phyloP scores from a whole-genome alignment of 2,329 filamentous ascomycete genomes.

The Penicillium sclerotiorum region DNA sequence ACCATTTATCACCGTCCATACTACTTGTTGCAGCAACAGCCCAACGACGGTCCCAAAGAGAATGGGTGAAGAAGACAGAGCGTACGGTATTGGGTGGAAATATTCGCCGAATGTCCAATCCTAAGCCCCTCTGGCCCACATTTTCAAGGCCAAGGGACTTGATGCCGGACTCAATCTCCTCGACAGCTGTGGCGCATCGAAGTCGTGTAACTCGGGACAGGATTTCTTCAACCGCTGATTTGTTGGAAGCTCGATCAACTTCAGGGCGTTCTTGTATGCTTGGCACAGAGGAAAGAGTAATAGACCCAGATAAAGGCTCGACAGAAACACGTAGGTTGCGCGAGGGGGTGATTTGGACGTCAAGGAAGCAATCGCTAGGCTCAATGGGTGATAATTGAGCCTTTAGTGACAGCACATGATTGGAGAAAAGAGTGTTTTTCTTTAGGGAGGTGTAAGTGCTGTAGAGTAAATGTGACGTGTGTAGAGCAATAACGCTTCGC shows the following conservation, averaged over 20 bases:
- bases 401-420: conserved; percentile 60
- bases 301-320: conserved; percentile 76
- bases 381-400: conserved; percentile 62
- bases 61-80: conserved; percentile 62
- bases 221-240: conserved; percentile 48
- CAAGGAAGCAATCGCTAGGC: conserved; percentile 68
- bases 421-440: conserved; percentile 63
- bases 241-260: conserved; percentile 61
- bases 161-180: conserved; percentile 42
- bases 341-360: conserved; percentile 68
- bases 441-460: conserved; percentile 65
- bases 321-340: conserved; percentile 65
- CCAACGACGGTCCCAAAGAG: conserved; percentile 67
- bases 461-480: conserved; percentile 72
- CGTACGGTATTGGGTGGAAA: conserved; percentile 67
- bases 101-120: conserved; percentile 56
- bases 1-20: conserved; percentile 76
- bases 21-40: conserved; percentile 70
- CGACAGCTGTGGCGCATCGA: conserved; percentile 42
- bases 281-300: conserved; percentile 69
- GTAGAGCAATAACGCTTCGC: conserved; percentile 71
- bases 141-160: conserved; percentile 42
- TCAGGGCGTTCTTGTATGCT: conserved; percentile 62
- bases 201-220: conserved; percentile 40
- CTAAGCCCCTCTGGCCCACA: conserved; percentile 39